Percentiles rank a stretch among this genome's conserved stretches.
These are phyloP conservation scores for Lactarius psammicola DNA, from an alignment of 768 basidiomycete species.

Conservation along the genomic window DNA sequence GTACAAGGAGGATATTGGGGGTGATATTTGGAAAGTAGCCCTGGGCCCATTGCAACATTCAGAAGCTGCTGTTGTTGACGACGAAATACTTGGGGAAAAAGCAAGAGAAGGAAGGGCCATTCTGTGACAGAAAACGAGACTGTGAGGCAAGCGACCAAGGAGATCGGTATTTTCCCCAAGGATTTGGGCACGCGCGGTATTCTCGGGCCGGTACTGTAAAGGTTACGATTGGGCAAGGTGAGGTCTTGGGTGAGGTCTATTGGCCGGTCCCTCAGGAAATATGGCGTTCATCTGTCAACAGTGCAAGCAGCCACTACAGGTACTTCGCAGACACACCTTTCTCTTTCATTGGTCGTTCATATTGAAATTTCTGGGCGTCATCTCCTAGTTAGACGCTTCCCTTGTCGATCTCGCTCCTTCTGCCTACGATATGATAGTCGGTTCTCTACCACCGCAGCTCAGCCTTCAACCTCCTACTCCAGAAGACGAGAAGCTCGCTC, in stretches of 20 bases:
- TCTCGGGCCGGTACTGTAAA: slow-evolving; percentile 11
- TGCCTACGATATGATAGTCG: slow-evolving; percentile 82
- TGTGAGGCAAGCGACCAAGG: background rate
- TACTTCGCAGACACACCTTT: slow-evolving; percentile 34
- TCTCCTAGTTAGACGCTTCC: slow-evolving; percentile 78
- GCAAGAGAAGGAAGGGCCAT: background rate
- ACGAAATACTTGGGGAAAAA: background rate
- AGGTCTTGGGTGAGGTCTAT: too few relatives aligned
- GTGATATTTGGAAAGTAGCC: background rate
- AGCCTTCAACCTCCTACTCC: slow-evolving; percentile 41
- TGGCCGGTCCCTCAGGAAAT: slow-evolving; percentile 2
- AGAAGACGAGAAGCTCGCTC: slow-evolving; percentile 47
- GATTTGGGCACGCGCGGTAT: background rate
- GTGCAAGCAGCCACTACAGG: slow-evolving; percentile 89
- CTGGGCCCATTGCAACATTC: slow-evolving; percentile 3
- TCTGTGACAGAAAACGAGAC: background rate
- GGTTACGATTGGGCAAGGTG: background rate
- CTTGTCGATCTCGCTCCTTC: slow-evolving; percentile 82
- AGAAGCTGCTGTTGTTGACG: too few relatives aligned
- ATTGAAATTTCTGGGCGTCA: background rate
- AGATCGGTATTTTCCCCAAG: background rate
- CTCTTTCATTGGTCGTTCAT: slow-evolving; percentile 11
- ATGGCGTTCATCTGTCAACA: slow-evolving; percentile 74
- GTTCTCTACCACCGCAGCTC: slow-evolving; percentile 58
- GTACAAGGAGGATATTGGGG: background rate